Base-by-base conservation (phyloP, 106 monocot genomes). In the Phalaenopsis equestris region DNA sequence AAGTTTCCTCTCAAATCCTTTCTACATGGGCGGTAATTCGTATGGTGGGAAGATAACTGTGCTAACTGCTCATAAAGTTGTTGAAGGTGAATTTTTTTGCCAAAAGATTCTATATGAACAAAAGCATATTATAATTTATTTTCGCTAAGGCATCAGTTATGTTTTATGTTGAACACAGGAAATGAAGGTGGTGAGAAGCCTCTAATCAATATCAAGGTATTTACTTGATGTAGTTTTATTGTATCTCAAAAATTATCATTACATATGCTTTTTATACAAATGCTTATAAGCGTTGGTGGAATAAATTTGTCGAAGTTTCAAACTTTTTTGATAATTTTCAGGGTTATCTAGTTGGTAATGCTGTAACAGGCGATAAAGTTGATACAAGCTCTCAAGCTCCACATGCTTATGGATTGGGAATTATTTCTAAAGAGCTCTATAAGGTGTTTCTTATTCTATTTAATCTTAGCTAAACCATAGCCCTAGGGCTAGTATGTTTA, bases 1-100 rank as follows among this genome's bases (percentile, higher is more conserved):
- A 5, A 38, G 86, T 38, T 94, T 91, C 73, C 47, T 81, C 1
- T 75, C 83, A 6, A 94, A 91, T 81, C 84, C 89, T 45, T 82
- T 94, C 6, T 94, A 91, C 61, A 67, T 94, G 37, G 84, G 67
- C 75, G 94, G 94, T 18, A 91, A 94, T 83, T 94, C 94, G 5
- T 91, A 91, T 82, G 76, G 81, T 78, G 94, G 94, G 8, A 86
- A 81, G 67, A 4, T 77, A 48, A 77, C 77, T 7, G 79, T 82
- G 16, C 5, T 85, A 8, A 14, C 80, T 74, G 24, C 82, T 11
- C 77, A 48, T 18, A 65, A 55, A 16, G 77, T 82, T 48, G 77
- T 17, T 2, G 30, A 42, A 37, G 77, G 82, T 82, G 41, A 46
- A n/a, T 73, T 42, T 18, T 38, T n/a, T n/a, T n/a, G n/a, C n/a